These are phyloP conservation scores for Ophiostoma australiae DNA, from an alignment of 2,329 filamentous ascomycete genomes.

Conservation along the genomic window DNA sequence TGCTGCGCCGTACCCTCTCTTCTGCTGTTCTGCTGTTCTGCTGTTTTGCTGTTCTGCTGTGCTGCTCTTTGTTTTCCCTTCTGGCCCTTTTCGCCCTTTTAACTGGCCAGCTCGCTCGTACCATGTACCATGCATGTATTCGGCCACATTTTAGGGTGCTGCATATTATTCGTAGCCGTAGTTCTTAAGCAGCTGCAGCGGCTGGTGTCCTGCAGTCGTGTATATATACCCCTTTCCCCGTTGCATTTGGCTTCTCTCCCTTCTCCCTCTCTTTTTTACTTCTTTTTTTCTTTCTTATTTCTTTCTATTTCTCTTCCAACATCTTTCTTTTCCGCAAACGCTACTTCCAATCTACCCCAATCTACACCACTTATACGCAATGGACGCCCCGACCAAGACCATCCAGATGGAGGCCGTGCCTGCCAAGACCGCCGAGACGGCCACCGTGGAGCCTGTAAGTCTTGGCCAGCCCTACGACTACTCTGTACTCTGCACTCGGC, in stretches of 20 bases:
- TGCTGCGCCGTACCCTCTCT: not conserved
- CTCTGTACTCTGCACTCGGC: no score
- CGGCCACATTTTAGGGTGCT: no score
- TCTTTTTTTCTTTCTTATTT: not conserved
- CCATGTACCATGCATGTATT: no score
- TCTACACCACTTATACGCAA: slow-evolving; percentile 18
- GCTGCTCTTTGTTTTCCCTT: not conserved
- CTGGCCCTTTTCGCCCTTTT: not conserved
- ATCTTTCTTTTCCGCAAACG: not conserved
- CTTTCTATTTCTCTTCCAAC: not conserved
- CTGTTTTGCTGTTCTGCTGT: not conserved
- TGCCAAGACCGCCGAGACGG: slow-evolving; percentile 29
- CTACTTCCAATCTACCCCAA: not conserved
- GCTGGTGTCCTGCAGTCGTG: not conserved
- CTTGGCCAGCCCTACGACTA: slow-evolving; percentile 5
- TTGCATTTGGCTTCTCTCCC: not conserved
- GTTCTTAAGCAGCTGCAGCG: not conserved
- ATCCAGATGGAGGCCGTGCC: slow-evolving; percentile 27
- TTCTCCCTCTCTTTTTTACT: not conserved
- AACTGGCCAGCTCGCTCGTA: not conserved
- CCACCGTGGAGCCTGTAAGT: slow-evolving; percentile 31
- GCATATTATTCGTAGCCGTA: no score
- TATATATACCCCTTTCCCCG: slow-evolving; percentile 6
- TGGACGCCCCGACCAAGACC: slow-evolving; percentile 28
- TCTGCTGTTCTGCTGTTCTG: not conserved